These are phyloP conservation scores for Trichoderma oligosporum DNA, from an alignment of 2,329 filamentous ascomycete species.

Conservation along the genomic window DNA sequence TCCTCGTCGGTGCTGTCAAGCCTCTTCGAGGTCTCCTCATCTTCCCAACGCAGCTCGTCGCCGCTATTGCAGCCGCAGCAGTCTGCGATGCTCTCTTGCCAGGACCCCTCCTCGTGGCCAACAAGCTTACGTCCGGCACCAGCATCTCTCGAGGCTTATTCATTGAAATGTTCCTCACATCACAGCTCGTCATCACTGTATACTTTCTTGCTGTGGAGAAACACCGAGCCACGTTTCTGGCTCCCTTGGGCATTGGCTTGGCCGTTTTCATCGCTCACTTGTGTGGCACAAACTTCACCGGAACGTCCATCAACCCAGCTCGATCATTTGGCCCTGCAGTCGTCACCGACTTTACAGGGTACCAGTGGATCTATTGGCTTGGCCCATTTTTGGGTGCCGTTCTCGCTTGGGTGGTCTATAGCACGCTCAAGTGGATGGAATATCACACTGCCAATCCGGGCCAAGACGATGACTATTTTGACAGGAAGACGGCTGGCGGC, in stretches of 20 bases:
- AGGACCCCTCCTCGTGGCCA: constrained; percentile 51
- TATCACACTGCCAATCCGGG: constrained; percentile 50
- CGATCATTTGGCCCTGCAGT: constrained; percentile 49
- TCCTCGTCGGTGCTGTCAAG: constrained; percentile 55
- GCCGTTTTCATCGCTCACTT: constrained; percentile 61
- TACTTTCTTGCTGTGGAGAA: constrained; percentile 71
- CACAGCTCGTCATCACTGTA: constrained; percentile 60
- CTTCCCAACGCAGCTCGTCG: constrained; percentile 55
- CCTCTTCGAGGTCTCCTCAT: constrained; percentile 50
- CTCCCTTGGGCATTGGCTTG: constrained; percentile 68
- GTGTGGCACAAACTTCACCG: constrained; percentile 45
- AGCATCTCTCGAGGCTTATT: constrained; percentile 58
- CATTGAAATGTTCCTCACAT: constrained; percentile 63
- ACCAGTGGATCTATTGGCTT: constrained; percentile 55
- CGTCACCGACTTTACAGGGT: constrained; percentile 40
- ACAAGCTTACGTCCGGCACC: constrained; percentile 50
- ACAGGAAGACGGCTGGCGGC: neutral
- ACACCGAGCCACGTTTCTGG: constrained; percentile 67
- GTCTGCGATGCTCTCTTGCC: constrained; percentile 57
- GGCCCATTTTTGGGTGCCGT: constrained; percentile 49
- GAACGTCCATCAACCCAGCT: constrained; percentile 49
- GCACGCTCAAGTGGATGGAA: constrained; percentile 48
- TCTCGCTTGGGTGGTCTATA: constrained; percentile 49
- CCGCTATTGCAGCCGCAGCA: constrained; percentile 55
- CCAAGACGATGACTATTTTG: constrained; percentile 36